Evolutionary conservation across 2,329 filamentous ascomycete species (phyloP).

Genomic region (Diaporthe australafricana): DNA sequence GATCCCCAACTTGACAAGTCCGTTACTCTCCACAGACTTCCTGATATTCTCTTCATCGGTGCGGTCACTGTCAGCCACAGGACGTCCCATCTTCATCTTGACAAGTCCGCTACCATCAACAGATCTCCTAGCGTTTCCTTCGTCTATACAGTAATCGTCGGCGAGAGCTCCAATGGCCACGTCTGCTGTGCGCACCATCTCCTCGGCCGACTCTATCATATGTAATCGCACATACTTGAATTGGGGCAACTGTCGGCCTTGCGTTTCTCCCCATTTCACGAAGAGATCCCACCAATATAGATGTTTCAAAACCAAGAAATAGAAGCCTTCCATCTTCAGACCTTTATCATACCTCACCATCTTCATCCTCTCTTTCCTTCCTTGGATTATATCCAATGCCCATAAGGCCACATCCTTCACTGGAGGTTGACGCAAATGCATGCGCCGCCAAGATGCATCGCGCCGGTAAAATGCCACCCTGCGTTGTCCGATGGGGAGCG

Average conservation of each 20-base stretch:
- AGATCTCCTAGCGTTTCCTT: not conserved
- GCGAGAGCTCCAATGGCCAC: constrained; percentile 19
- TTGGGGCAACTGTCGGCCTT: not conserved
- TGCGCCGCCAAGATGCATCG: constrained; percentile 17
- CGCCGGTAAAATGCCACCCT: constrained; percentile 12
- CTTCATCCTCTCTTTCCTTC: not conserved
- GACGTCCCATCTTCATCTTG: not conserved
- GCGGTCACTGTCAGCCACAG: not conserved
- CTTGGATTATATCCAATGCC: not conserved
- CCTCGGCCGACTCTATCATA: not conserved
- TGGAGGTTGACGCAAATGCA: constrained; percentile 19
- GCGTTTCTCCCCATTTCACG: constrained; percentile 8
- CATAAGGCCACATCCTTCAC: constrained; percentile 23
- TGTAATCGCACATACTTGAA: not conserved
- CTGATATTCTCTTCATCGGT: not conserved
- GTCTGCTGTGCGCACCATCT: constrained; percentile 12
- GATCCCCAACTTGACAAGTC: not conserved
- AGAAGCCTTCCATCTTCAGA: constrained; percentile 29
- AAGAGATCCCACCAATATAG: constrained; percentile 28
- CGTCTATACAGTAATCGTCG: not conserved
- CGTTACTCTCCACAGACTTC: not conserved
- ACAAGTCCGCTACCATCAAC: not conserved
- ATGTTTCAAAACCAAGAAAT: constrained; percentile 11
- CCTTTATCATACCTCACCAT: not conserved
- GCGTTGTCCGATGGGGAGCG: constrained; percentile 23